phyloP scores from a whole-genome alignment of 2,329 filamentous ascomycete species.

The Curvularia lunata region DNA sequence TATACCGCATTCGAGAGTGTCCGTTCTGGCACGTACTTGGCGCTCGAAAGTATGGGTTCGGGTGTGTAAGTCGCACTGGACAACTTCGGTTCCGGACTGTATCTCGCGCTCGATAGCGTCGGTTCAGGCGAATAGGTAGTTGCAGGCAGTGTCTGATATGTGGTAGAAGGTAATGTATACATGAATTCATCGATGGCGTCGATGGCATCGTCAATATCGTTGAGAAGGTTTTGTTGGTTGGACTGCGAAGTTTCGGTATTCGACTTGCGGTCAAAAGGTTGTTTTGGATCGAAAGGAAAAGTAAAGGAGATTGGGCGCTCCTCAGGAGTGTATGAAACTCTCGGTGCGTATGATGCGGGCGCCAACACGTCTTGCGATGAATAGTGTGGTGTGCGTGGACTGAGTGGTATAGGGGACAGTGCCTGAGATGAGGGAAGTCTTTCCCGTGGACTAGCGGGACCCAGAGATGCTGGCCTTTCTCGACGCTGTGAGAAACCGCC shows the following conservation, averaged over 20 bases:
- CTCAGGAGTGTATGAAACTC: conserved; percentile 20
- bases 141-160: conserved; percentile 21
- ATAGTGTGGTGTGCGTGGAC: conserved; percentile 6
- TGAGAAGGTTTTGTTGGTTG: conserved; percentile 24
- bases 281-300: conserved; percentile 21
- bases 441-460: conserved; percentile 10
- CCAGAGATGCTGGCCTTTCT: conserved; percentile 22
- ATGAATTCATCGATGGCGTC: conserved; percentile 35
- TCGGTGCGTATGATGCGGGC: conserved; percentile 4
- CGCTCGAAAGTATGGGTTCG: conserved; percentile 10
- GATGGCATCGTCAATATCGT: conserved; percentile 36
- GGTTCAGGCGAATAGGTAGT: conserved; percentile 21
- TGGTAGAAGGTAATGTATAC: conserved; percentile 24
- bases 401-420: conserved; percentile 15
- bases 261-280: conserved; percentile 24
- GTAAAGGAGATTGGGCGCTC: conserved; percentile 27
- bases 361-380: conserved; percentile 5
- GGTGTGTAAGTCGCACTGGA: conserved; percentile 1
- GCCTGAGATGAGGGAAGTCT: neutral
- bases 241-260: conserved; percentile 14
- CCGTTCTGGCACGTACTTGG: conserved; percentile 16
- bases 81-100: conserved; percentile 6
- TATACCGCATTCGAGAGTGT: conserved; percentile 13
- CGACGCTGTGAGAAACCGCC: conserved; percentile 17
- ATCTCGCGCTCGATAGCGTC: conserved; percentile 16